Percentiles rank a stretch among this genome's conserved stretches.
phyloP scores from a whole-genome alignment of 257 asterid genomes.

The Solanum bulbocastanum region DNA sequence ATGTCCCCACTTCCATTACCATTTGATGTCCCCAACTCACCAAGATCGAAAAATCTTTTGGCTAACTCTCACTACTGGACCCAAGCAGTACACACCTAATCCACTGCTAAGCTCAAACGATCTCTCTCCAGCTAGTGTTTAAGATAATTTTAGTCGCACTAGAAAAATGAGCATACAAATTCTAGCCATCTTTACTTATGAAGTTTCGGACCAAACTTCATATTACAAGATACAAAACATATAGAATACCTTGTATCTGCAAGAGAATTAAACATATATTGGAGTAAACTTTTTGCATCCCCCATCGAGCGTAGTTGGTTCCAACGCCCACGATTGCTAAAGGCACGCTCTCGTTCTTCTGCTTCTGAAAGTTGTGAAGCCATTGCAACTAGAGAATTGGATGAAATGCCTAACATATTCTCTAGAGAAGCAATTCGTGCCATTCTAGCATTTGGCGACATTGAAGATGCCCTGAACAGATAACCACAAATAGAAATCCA shows the following conservation, averaged over 20 bases:
- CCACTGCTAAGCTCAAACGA: neutral
- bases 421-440: slow-evolving; percentile 94
- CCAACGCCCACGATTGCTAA: slow-evolving; percentile 82
- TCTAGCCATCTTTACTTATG: neutral
- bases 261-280: slow-evolving; percentile 75
- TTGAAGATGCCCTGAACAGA: slow-evolving; percentile 69
- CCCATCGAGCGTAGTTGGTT: slow-evolving; percentile 97
- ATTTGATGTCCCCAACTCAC: neutral
- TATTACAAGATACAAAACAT: neutral
- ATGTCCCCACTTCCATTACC: neutral
- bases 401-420: slow-evolving; percentile 86
- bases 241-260: slow-evolving; percentile 66
- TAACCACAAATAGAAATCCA: neutral
- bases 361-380: slow-evolving; percentile 99
- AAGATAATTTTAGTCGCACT: neutral
- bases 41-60: neutral
- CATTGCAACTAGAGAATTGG: slow-evolving; percentile 93
- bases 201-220: neutral
- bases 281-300: slow-evolving; percentile 83
- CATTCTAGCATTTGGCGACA: slow-evolving; percentile 88
- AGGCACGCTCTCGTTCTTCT: slow-evolving; percentile 90
- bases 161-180: neutral
- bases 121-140: neutral
- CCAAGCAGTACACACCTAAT: neutral
- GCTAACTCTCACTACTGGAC: neutral